phyloP scores from a whole-genome alignment of 371 early-diverging fungal genomes.

The Syncephalastrum contaminatum region DNA sequence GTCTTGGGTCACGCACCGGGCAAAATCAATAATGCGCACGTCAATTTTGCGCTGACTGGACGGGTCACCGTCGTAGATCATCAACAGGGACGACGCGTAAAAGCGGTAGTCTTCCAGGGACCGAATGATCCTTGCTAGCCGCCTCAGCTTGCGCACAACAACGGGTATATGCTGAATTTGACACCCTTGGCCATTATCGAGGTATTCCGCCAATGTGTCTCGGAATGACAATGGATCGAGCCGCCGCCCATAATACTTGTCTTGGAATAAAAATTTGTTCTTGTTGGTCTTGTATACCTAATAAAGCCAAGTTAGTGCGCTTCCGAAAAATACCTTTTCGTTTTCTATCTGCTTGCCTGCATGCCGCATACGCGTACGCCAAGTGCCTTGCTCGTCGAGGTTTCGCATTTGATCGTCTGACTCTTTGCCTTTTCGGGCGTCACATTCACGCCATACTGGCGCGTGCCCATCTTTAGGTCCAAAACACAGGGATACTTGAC shows the following conservation, averaged over 20 bases:
- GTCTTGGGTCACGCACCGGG: conserved; percentile 65
- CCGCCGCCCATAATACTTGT: conserved; percentile 94
- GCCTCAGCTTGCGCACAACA: conserved; percentile 70
- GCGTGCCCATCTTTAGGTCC: conserved; percentile 97
- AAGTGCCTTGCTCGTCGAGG: conserved; percentile 84
- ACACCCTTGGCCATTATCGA: conserved; percentile 77
- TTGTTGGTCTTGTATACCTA: conserved; percentile 78
- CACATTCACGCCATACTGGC: conserved; percentile 93
- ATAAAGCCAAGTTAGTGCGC: not conserved
- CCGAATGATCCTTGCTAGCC: conserved; percentile 71
- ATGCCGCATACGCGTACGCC: conserved; percentile 96
- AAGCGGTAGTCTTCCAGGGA: conserved; percentile 81
- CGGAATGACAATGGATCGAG: conserved; percentile 76
- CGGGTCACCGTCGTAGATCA: conserved; percentile 46
- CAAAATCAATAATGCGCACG: conserved; percentile 93
- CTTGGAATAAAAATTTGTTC: conserved; percentile 71
- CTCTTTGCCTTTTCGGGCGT: conserved; percentile 77
- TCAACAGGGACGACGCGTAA: conserved; percentile 84
- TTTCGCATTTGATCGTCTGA: conserved; percentile 88
- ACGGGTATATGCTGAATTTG: conserved; percentile 79
- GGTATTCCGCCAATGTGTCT: conserved; percentile 76
- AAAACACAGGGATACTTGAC: conserved; percentile 88
- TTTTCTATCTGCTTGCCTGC: conserved; percentile 67
- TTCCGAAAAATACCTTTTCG: conserved; percentile 1
- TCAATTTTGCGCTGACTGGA: conserved; percentile 51